Conservation (phyloP, 257 asterid species). For the Datura wrightii region DNA sequence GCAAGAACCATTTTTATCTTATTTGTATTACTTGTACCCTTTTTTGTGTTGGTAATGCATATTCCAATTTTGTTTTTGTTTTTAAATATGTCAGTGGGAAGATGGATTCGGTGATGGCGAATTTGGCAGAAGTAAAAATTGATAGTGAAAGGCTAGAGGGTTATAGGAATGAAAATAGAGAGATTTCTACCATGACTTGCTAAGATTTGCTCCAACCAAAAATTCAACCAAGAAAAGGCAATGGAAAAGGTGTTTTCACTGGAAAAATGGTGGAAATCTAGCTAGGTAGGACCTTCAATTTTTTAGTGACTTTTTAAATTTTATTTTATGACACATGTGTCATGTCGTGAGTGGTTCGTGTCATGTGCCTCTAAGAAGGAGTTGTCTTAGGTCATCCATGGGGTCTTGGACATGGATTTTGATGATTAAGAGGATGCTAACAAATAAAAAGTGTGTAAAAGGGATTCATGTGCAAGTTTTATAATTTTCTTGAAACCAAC, state of each 20-base stretch:
- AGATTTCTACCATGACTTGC: background rate
- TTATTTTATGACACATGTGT: background rate
- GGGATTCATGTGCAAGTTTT: background rate
- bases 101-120: background rate
- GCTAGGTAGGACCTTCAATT: background rate
- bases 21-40: background rate
- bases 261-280: background rate
- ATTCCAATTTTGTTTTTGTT: background rate
- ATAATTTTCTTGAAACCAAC: background rate
- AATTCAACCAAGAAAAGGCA: constrained; percentile 6
- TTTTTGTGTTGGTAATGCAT: background rate
- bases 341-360: background rate
- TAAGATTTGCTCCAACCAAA: background rate
- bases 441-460: background rate
- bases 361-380: background rate
- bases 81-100: background rate
- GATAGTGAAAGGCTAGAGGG: background rate
- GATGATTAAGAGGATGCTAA: background rate
- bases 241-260: background rate
- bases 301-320: background rate
- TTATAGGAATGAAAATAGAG: background rate
- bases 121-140: background rate
- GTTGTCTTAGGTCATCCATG: background rate
- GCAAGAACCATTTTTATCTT: background rate
- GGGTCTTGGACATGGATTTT: background rate